phyloP scores from a whole-genome alignment of 1,139 yeast genomes.

The Meyerozyma athensensis region DNA sequence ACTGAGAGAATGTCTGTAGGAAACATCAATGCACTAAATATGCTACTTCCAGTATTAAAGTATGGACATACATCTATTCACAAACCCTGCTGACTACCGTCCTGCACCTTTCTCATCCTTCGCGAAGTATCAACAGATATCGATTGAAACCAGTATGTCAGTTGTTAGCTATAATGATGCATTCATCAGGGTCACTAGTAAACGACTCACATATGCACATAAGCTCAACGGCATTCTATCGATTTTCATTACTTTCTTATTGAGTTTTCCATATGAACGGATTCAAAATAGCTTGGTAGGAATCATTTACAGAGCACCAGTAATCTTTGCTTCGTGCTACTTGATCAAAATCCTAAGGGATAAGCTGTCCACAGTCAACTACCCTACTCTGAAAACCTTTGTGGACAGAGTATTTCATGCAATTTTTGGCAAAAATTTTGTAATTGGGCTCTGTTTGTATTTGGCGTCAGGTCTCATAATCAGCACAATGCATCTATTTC shows the following conservation, averaged over 20 bases:
- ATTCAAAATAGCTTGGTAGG: constrained; percentile 26
- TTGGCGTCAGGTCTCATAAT: constrained; percentile 33
- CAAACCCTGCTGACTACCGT: too few species aligned
- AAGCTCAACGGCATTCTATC: constrained; percentile 29
- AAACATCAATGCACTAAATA: constrained; percentile 2
- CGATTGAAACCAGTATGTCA: constrained; percentile 2
- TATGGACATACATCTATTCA: too few species aligned
- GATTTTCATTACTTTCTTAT: constrained; percentile 19
- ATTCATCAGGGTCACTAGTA: constrained; percentile 28
- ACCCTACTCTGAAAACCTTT: constrained; percentile 45
- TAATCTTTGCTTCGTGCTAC: constrained; percentile 29
- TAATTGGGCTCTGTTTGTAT: constrained; percentile 33
- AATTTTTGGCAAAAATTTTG: constrained; percentile 36
- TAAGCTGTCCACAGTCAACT: constrained; percentile 47
- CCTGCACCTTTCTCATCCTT: too few species aligned
- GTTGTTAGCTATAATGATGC: constrained; percentile 22
- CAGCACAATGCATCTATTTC: constrained; percentile 27
- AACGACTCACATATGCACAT: constrained; percentile 34
- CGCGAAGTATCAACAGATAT: constrained; percentile 4
- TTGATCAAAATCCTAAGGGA: constrained; percentile 47
- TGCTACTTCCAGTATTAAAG: neutral
- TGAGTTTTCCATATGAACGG: constrained; percentile 25
- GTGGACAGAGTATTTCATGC: constrained; percentile 45
- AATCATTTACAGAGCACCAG: constrained; percentile 19
- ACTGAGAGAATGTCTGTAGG: neutral